Evolutionary conservation across 306 rosid genomes (phyloP), one percentile per base, ranked within the genome.

Genomic region (Rosa rugosa): DNA sequence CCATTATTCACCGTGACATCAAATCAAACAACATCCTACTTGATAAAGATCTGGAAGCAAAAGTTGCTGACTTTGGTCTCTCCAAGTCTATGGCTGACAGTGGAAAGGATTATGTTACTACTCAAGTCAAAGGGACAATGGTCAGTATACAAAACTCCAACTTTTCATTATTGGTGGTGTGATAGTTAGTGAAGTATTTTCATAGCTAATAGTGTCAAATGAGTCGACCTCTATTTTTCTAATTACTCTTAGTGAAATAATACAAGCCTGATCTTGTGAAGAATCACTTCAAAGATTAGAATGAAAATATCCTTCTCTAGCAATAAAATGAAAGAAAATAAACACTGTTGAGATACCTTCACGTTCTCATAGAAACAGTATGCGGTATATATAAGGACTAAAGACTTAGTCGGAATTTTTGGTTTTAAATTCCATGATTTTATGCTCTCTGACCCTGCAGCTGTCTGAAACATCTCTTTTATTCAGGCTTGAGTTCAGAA

Each of bases 41-140:
- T 20, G 98, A 94, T 47, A 92, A 90, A 16, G 80, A 67, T 65
- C 71, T 90, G 63, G 88, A 82, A 46, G 96, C 97, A 46, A 94
- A 90, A 85, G 96, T 94, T 10, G 81, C 93, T 12, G 98, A 94
- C 81, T 94, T 94, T 75, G 98, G 98, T 67, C 90, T 90, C 85
- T 92, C 89, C 78, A 94, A 92, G 79, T 93, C 85, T 38, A 75
- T 89, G 76, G 80, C 79, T 38, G 96, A 92, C 23, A 72, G 76
- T 78, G 90, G 77, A 40, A 89, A 40, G 47, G 93, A 82, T 64
- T 84, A 92, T 53, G 47, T 92, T 42, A 84, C 92, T 40, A 90
- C 96, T 63, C 93, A 85, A 88, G 98, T 94, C 69, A 93, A 90
- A 85, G 95, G 97, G 20, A 93, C 98, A 84, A 79, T 82, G 80